phyloP scores from a whole-genome alignment of 208 protist species.

The Naegleria fowleri region DNA sequence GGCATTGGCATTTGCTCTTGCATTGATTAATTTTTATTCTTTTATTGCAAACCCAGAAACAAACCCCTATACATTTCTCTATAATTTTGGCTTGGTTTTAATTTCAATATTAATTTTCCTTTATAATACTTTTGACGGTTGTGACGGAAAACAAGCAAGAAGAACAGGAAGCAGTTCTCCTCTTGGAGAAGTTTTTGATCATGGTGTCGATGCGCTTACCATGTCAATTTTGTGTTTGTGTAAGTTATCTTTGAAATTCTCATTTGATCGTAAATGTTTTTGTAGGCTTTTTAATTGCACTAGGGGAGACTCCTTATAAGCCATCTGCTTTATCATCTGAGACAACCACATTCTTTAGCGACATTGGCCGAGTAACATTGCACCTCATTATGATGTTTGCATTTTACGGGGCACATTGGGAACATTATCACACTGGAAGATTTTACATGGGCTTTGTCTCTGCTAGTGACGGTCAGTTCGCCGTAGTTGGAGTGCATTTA shows the following conservation, averaged over 20 bases:
- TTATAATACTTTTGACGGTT: constrained; percentile 58
- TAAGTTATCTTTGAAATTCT: background rate
- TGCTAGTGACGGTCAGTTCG: constrained; percentile 36
- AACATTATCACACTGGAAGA: constrained; percentile 28
- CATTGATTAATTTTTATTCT: background rate
- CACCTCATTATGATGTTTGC: background rate
- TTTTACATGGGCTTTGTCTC: constrained; percentile 38
- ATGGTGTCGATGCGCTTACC: constrained; percentile 51
- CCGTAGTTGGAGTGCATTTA: constrained; percentile 30
- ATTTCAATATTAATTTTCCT: constrained; percentile 23
- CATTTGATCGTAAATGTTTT: too few relatives aligned
- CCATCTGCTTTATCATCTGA: background rate
- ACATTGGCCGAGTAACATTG: background rate
- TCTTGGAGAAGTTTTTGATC: constrained; percentile 61
- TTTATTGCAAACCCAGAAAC: background rate
- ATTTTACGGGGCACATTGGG: constrained; percentile 9
- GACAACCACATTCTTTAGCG: background rate
- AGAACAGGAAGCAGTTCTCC: constrained; percentile 49
- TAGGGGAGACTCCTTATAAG: background rate
- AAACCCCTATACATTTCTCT: background rate
- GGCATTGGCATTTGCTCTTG: constrained; percentile 30
- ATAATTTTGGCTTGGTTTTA: background rate
- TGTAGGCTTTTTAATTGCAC: background rate
- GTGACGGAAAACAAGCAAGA: constrained; percentile 61
- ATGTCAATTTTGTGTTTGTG: background rate